Evolutionary conservation across 2,329 filamentous ascomycete genomes (phyloP).

Genomic region (Sclerotinia subarctica): DNA sequence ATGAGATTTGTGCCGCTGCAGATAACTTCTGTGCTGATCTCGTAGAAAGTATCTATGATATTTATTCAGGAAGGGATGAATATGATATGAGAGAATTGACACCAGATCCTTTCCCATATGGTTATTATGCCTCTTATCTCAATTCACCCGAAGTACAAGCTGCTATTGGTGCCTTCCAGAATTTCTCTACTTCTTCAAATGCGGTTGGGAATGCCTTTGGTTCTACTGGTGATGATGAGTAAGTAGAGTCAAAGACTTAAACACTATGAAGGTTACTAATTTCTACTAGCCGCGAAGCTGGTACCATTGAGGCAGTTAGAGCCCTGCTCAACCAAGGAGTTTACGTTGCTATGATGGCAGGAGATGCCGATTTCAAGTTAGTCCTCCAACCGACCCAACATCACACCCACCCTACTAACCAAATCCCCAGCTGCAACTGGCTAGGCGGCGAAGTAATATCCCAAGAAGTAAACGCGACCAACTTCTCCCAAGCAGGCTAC

Average conservation of each 20-base stretch:
- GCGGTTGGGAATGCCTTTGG: constrained; percentile 46
- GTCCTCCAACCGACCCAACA: constrained; percentile 44
- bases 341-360: constrained; percentile 64
- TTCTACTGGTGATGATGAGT: constrained; percentile 47
- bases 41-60: constrained; percentile 52
- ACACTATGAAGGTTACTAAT: not conserved
- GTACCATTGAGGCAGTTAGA: constrained; percentile 50
- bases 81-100: constrained; percentile 57
- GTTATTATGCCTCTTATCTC: constrained; percentile 55
- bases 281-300: constrained; percentile 42
- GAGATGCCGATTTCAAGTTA: constrained; percentile 47
- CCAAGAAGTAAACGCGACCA: constrained; percentile 50
- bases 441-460: constrained; percentile 69
- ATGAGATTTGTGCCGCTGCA: constrained; percentile 51
- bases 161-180: constrained; percentile 59
- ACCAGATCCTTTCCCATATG: constrained; percentile 56
- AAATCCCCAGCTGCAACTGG: constrained; percentile 61
- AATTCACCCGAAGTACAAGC: constrained; percentile 52
- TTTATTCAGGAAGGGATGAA: constrained; percentile 52
- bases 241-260: not conserved
- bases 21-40: constrained; percentile 50
- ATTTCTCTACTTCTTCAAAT: constrained; percentile 50
- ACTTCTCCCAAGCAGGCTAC: constrained; percentile 63
- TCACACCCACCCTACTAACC: constrained; percentile 47
- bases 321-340: constrained; percentile 60